These are phyloP conservation scores for Syncephalastrum monosporum DNA, from an alignment of 371 early-diverging fungal genomes.

Conservation along the genomic window DNA sequence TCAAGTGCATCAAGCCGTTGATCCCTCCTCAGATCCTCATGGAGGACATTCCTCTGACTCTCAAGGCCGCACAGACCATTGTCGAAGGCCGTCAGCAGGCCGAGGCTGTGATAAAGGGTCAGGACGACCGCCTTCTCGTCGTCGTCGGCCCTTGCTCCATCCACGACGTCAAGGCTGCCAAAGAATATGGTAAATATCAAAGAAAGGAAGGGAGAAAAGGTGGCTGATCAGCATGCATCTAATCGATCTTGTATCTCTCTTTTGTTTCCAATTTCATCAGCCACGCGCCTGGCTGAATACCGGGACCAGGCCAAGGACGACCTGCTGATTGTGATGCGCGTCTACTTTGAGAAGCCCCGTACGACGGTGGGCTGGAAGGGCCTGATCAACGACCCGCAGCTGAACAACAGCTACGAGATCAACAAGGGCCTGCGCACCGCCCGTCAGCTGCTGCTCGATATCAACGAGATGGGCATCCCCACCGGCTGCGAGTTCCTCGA, in stretches of 20 bases:
- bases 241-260: neutral
- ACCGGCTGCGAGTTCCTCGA: constrained; percentile 86
- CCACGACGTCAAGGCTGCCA: constrained; percentile 85
- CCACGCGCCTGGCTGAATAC: constrained; percentile 52
- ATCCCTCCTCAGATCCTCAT: constrained; percentile 95
- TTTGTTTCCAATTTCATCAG: constrained; percentile 10
- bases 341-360: constrained; percentile 94
- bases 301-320: constrained; percentile 65
- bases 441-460: constrained; percentile 68
- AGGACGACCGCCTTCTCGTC: constrained; percentile 79
- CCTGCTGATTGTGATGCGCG: constrained; percentile 85
- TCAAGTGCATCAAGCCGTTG: constrained; percentile 85
- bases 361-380: constrained; percentile 97
- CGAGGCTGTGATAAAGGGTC: constrained; percentile 71
- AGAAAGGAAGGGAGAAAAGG: too few relatives aligned
- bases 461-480: constrained; percentile 79
- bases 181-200: constrained; percentile 71
- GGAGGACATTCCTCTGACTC: constrained; percentile 80
- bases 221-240: too few relatives aligned
- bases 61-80: constrained; percentile 51
- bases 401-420: constrained; percentile 75
- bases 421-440: constrained; percentile 89
- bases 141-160: constrained; percentile 91
- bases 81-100: constrained; percentile 52
- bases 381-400: constrained; percentile 75